Evolutionary conservation across 306 rosid genomes (phyloP), one percentile per base, ranked within the genome.

Genomic region (Neltuma alba): DNA sequence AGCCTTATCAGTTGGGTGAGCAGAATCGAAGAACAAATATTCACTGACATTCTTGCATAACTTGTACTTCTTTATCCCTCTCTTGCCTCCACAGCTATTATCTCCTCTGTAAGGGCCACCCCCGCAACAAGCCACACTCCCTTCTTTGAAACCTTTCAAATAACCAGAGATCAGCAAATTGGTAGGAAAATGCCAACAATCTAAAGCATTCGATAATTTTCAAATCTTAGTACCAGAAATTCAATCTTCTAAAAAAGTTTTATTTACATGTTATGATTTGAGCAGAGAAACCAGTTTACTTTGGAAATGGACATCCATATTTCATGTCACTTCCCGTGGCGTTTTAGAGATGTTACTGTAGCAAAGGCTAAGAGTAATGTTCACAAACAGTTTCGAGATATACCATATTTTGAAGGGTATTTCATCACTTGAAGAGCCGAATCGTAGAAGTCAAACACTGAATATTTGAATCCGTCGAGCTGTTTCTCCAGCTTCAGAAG

Each of bases 391-490:
- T 37, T 66, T 66, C 18, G 25, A 14, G 30, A 4, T 36, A 1
- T 77, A 77, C 82, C 85, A 64, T 77, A 77, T 71, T 63, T 85
- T 44, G 84, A 52, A 79, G 97, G 91, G 50, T 76, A 3, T 2
- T 58, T 37, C 0, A 82, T 31, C 57, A 83, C 80, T 61, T 72
- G 62, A 5, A 37, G 9, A 0, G 75, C 12, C 60, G 69, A 25
- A 68, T n/a, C 37, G n/a, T 81, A 81, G 5, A 65, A 58, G 71
- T 89, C 80, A 3, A 30, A 41, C 2, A 74, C 9, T 6, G 96
- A 86, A 71, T 86, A 89, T 63, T 80, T 87, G 79, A 91, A 83
- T 77, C 87, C 87, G 27, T 50, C 7, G 34, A 85, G 89, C 38
- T 81, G 57, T 44, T 52, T 61, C 44, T 84, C 58, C 52, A 87